Evolutionary conservation across 2,329 filamentous ascomycete species (phyloP), one percentile per base, ranked within the genome.

Genomic region (Clonostachys rosea): DNA sequence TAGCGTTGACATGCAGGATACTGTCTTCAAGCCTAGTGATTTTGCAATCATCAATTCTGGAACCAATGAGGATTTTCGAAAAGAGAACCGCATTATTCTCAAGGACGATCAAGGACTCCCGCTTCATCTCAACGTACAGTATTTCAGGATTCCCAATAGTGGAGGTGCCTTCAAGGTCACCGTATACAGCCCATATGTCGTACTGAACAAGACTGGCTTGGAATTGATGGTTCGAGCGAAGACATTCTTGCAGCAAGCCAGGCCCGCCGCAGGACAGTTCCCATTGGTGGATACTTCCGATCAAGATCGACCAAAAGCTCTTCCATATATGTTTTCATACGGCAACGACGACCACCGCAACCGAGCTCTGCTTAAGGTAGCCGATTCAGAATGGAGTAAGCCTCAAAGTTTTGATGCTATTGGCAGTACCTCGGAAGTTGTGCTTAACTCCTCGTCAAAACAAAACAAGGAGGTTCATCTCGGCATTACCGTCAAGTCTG

Each of bases 401-500:
- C 90, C 92, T 1, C 92, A 97, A 63, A 96, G 90, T 76, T 96
- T 99, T 58, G 95, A 99, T 61, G 94, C 94, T 17, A 94, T 99
- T 53, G 94, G 94, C 34, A 97, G 92, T 59, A 91, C 87, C 1
- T 86, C 90, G 14, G 91, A 96, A 56, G 88, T 96, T 35, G 81
- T 94, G 34, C 75, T 99, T 34, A 86, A 87, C 44, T 89, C 91
- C 0, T 69, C 79, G 3, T 79, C 78, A 40, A 84, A 81, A 40
- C 24, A 30, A 10, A 78, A 76, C 48, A 85, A 85, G 3, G 94
- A 99, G 64, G 91, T 97, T 59, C 91, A 97, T 58, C 78, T 95
- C 7, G 94, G 94, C 42, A 83, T 99, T 43, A 92, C 86, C 2
- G 86, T 99, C 33, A 83, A 89, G 49, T 87, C 95, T 49, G 94